phyloP scores from a whole-genome alignment of 202 grass and related monocot genomes.

The Zoysia matrella region DNA sequence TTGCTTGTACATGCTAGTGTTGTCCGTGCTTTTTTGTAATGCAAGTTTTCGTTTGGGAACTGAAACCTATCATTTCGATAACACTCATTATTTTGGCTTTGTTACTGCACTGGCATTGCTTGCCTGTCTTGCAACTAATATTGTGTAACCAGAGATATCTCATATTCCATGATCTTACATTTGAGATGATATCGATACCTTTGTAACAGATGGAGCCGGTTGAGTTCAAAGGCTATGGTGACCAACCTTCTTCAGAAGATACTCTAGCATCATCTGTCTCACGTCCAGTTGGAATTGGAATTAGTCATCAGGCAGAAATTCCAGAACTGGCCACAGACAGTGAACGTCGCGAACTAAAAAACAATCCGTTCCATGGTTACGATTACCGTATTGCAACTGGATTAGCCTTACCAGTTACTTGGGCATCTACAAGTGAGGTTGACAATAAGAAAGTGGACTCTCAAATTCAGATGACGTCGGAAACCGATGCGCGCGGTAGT shows the following conservation, averaged over 20 bases:
- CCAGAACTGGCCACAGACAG: constrained; percentile 51
- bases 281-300: constrained; percentile 56
- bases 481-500: constrained; percentile 31
- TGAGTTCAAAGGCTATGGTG: constrained; percentile 4
- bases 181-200: not conserved
- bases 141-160: not conserved
- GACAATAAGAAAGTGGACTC: constrained; percentile 45
- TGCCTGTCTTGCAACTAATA: constrained; percentile 41
- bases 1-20: no score
- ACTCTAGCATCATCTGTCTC: constrained; percentile 47
- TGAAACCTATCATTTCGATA: no score
- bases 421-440: constrained; percentile 38
- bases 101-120: not conserved
- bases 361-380: constrained; percentile 32
- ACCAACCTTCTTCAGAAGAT: constrained; percentile 49
- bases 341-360: constrained; percentile 36
- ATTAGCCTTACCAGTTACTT: constrained; percentile 23
- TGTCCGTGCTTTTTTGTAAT: no score
- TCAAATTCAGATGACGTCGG: constrained; percentile 15
- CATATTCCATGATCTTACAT: not conserved
- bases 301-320: constrained; percentile 76
- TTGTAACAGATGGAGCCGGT: constrained; percentile 48
- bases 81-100: no score
- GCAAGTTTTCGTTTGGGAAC: no score
- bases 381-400: constrained; percentile 45